phyloP scores from a whole-genome alignment of 805 yeast species.

The Wickerhamomyces rabaulensis region DNA sequence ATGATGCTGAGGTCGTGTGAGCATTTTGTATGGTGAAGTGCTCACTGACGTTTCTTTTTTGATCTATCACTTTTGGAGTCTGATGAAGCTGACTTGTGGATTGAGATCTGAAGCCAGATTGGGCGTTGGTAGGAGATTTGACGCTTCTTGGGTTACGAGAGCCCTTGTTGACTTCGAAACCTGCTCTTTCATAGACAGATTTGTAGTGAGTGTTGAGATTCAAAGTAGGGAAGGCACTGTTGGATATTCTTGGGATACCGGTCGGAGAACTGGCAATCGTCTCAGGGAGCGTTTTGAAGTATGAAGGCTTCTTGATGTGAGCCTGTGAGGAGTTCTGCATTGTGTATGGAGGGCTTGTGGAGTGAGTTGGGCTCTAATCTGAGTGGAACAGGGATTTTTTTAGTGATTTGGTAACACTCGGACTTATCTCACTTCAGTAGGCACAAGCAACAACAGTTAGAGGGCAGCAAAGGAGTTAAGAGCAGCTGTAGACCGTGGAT shows the following conservation, averaged over 20 bases:
- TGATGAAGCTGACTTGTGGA: slow-evolving; percentile 9
- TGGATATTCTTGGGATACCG: slow-evolving; percentile 26
- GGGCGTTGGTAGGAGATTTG: slow-evolving; percentile 2
- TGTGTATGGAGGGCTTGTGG: background rate
- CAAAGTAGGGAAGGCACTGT: slow-evolving; percentile 62
- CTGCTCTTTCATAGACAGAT: slow-evolving; percentile 79
- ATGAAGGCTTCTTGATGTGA: slow-evolving; percentile 16
- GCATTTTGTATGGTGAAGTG: slow-evolving; percentile 2
- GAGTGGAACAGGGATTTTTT: no score
- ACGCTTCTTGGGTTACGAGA: background rate
- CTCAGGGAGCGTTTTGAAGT: slow-evolving; percentile 23
- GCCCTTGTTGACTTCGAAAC: slow-evolving; percentile 55
- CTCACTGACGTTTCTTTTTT: slow-evolving; percentile 18
- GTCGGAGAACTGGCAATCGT: slow-evolving; percentile 20
- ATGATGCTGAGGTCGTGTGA: background rate
- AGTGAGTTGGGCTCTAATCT: no score
- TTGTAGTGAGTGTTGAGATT: slow-evolving; percentile 55
- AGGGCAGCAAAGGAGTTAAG: background rate
- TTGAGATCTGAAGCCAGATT: slow-evolving; percentile 9
- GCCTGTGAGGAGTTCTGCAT: background rate
- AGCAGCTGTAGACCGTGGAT: no score
- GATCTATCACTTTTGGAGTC: background rate
- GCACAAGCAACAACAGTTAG: background rate
- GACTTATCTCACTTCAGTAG: no score
- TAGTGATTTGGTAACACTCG: no score